Conservation (phyloP, 106 monocot species). For the Dendrobium huoshanense region DNA sequence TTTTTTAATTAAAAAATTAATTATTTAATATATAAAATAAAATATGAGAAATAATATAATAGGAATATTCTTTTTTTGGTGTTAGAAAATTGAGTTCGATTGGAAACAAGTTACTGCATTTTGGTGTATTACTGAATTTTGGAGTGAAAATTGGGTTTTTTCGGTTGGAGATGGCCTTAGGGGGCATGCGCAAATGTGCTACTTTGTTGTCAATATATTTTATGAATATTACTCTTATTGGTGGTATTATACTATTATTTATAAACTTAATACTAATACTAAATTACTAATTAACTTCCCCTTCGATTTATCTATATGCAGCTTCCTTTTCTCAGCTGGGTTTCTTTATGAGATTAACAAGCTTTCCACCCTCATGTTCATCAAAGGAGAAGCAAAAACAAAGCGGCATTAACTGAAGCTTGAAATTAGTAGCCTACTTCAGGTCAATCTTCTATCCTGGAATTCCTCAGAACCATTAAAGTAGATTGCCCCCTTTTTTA, state of each 20-base stretch:
- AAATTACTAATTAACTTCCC: not conserved
- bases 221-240: not conserved
- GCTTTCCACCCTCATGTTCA: slow-evolving; percentile 28
- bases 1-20: no score
- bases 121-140: no score
- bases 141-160: no score
- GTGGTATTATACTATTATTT: not conserved
- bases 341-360: slow-evolving; percentile 48
- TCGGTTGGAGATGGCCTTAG: no score
- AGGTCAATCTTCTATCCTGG: not conserved
- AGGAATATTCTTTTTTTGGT: no score
- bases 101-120: no score
- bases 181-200: no score
- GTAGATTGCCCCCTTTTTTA: not conserved
- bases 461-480: not conserved
- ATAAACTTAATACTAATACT: not conserved
- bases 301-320: slow-evolving; percentile 17
- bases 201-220: not conserved
- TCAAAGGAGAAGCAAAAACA: slow-evolving; percentile 31
- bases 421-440: not conserved
- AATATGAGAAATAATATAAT: no score
- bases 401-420: slow-evolving; percentile 15
- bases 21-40: no score
- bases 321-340: slow-evolving; percentile 49
- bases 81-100: no score